phyloP scores from a whole-genome alignment of 2,329 filamentous ascomycete species.

The Exophiala sp. region DNA sequence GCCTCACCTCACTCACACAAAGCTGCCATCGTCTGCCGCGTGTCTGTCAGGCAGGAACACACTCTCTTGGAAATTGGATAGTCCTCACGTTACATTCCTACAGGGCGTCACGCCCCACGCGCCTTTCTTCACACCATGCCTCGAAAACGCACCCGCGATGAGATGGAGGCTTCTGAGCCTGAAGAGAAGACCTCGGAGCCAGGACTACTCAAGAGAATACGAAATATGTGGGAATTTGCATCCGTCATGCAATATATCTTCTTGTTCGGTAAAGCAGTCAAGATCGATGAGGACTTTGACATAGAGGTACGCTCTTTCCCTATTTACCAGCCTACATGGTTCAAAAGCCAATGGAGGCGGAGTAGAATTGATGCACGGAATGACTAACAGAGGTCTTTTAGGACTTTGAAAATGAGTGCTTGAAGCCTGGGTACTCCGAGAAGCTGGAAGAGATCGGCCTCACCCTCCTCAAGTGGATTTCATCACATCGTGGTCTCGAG shows the following conservation, averaged over 20 bases:
- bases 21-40: too few species aligned
- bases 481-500: slow-evolving; percentile 89
- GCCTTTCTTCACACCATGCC: slow-evolving; percentile 31
- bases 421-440: slow-evolving; percentile 69
- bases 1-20: too few species aligned
- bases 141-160: slow-evolving; percentile 55
- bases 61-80: too few species aligned
- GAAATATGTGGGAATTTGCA: slow-evolving; percentile 94
- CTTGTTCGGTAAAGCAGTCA: slow-evolving; percentile 83
- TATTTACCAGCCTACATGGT: not conserved
- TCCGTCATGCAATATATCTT: slow-evolving; percentile 91
- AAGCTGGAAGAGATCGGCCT: slow-evolving; percentile 78
- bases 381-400: slow-evolving; percentile 40
- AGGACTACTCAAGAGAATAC: slow-evolving; percentile 61
- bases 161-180: slow-evolving; percentile 52
- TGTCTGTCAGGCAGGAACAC: too few species aligned
- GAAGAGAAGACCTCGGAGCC: slow-evolving; percentile 39
- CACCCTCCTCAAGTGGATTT: slow-evolving; percentile 84
- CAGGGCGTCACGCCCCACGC: not conserved
- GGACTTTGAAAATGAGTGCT: slow-evolving; percentile 85
- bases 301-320: slow-evolving; percentile 67
- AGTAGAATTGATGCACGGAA: slow-evolving; percentile 19
- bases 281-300: slow-evolving; percentile 83
- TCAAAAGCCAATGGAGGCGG: slow-evolving; percentile 6
- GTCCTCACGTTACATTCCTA: too few species aligned